Percentiles rank a stretch among this genome's conserved stretches.
Conservation (phyloP, 192 early-diverging fungal species). For the Dispira simplex region DNA sequence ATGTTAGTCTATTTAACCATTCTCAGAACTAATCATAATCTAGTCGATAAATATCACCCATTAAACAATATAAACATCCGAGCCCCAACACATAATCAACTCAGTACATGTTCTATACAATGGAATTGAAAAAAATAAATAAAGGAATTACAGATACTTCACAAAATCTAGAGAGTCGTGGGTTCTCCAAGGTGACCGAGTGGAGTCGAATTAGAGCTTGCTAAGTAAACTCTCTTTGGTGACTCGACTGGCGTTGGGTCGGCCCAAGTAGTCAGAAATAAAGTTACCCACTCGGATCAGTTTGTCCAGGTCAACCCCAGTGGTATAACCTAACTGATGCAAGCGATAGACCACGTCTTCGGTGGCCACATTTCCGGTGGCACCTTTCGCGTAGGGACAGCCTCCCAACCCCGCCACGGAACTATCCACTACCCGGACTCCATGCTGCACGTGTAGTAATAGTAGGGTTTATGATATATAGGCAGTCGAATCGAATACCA, state of each 20-base stretch:
- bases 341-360: constrained; percentile 95
- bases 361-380: constrained; percentile 91
- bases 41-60: no score
- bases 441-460: constrained; percentile 31
- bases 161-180: no score
- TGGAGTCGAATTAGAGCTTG: constrained; percentile 2
- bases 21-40: no score
- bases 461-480: background rate
- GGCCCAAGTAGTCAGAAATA: constrained; percentile 68
- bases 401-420: constrained; percentile 90
- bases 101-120: no score
- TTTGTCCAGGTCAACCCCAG: constrained; percentile 60
- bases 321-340: constrained; percentile 64
- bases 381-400: constrained; percentile 92
- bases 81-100: no score
- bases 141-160: no score
- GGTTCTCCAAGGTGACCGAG: no score
- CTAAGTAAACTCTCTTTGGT: background rate
- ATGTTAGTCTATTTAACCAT: no score
- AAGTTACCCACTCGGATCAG: constrained; percentile 67
- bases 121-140: no score
- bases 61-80: no score
- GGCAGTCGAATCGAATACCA: no score
- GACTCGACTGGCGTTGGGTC: constrained; percentile 30
- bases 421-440: constrained; percentile 84